These are phyloP conservation scores for Penicillium sumatraense DNA, from an alignment of 2,329 filamentous ascomycete genomes.

Conservation along the genomic window DNA sequence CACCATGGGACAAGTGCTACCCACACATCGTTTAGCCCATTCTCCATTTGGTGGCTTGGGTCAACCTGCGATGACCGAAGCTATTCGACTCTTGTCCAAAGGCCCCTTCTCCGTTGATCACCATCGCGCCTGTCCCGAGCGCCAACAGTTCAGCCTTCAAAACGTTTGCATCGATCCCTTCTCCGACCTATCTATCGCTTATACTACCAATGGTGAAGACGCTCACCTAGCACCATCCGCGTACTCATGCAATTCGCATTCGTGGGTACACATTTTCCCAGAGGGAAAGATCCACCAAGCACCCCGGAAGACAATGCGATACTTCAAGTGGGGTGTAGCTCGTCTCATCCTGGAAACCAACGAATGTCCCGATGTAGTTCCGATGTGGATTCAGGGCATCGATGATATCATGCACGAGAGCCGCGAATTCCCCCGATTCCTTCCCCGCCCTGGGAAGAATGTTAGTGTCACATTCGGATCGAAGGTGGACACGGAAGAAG, in stretches of 20 bases:
- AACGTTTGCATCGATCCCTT: slow-evolving; percentile 54
- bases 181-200: slow-evolving; percentile 48
- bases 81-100: slow-evolving; percentile 79
- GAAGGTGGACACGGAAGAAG: slow-evolving; percentile 70
- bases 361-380: slow-evolving; percentile 83
- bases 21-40: slow-evolving; percentile 80
- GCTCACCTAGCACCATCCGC: slow-evolving; percentile 72
- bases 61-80: slow-evolving; percentile 85
- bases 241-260: slow-evolving; percentile 70
- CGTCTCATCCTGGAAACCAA: slow-evolving; percentile 88
- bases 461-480: slow-evolving; percentile 61
- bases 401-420: slow-evolving; percentile 88
- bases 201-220: slow-evolving; percentile 45
- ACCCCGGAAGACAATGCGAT: slow-evolving; percentile 76
- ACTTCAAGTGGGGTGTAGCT: slow-evolving; percentile 98
- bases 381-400: slow-evolving; percentile 92
- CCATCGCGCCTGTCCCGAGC: slow-evolving; percentile 44
- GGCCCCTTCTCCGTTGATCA: slow-evolving; percentile 59
- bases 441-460: slow-evolving; percentile 78
- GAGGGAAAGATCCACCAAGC: slow-evolving; percentile 95
- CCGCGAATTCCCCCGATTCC: slow-evolving; percentile 75
- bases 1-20: slow-evolving; percentile 83
- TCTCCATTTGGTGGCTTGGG: slow-evolving; percentile 83
- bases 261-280: slow-evolving; percentile 95
- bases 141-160: slow-evolving; percentile 42